Conservation (phyloP, 2,329 filamentous ascomycete genomes). For the Trichoderma koningiopsis region DNA sequence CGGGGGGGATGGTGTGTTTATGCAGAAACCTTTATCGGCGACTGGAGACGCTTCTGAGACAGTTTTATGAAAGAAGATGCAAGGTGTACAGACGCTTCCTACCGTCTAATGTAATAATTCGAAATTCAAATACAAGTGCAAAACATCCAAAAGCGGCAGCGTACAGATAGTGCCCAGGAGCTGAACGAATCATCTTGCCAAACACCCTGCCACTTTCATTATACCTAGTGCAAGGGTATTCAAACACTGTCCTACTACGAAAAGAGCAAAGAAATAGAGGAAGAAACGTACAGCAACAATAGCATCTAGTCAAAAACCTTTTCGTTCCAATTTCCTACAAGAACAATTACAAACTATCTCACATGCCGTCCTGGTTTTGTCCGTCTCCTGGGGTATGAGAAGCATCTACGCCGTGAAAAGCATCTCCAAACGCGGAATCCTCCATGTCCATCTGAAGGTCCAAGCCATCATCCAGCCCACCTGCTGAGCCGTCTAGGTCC, state of each 20-base stretch:
- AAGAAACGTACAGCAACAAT: neutral
- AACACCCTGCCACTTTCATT: neutral
- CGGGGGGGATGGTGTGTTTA: neutral
- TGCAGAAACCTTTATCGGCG: neutral
- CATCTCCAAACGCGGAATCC: constrained; percentile 81
- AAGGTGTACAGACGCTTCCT: neutral
- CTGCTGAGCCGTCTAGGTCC: constrained; percentile 48
- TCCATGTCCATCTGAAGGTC: constrained; percentile 69
- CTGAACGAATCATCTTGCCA: neutral
- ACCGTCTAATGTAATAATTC: neutral
- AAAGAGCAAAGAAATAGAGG: neutral
- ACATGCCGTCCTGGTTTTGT: constrained; percentile 40
- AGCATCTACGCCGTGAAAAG: constrained; percentile 67
- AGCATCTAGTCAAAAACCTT: neutral
- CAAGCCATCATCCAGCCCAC: constrained; percentile 57
- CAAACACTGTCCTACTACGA: neutral
- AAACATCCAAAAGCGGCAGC: neutral
- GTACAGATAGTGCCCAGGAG: neutral
- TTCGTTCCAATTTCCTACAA: constrained; percentile 12
- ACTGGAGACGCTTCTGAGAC: neutral
- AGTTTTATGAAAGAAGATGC: neutral
- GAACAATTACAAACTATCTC: constrained; percentile 20
- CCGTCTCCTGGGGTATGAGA: constrained; percentile 42
- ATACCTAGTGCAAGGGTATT: neutral
- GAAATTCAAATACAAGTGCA: neutral